A percentile compares a stretch with the other conserved stretches of the same genome.
phyloP scores from a whole-genome alignment of 768 basidiomycete genomes.

The Hypholoma sublateritium region DNA sequence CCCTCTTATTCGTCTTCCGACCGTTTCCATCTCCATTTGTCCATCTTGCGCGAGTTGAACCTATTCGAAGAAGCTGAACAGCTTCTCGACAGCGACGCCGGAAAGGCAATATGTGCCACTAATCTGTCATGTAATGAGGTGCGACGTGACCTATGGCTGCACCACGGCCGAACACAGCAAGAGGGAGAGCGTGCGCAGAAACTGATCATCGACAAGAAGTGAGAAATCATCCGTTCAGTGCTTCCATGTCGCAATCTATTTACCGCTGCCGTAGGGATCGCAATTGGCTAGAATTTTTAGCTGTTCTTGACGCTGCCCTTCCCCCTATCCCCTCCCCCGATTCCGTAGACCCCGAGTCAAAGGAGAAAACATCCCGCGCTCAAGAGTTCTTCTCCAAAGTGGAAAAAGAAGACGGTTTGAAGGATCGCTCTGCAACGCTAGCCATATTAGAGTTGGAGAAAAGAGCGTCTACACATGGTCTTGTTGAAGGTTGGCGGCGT shows the following conservation, averaged over 20 bases:
- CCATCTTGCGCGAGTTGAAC: slow-evolving; percentile 66
- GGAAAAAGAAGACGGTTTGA: slow-evolving; percentile 63
- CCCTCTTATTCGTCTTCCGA: slow-evolving; percentile 69
- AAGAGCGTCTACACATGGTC: slow-evolving; percentile 45
- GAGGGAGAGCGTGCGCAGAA: slow-evolving; percentile 63
- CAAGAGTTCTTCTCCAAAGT: slow-evolving; percentile 53
- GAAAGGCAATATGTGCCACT: slow-evolving; percentile 63
- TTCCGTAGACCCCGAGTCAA: slow-evolving; percentile 19
- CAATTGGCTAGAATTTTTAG: slow-evolving; percentile 84
- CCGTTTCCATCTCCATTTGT: slow-evolving; percentile 75
- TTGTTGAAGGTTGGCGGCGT: slow-evolving; percentile 43
- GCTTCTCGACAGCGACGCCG: slow-evolving; percentile 67
- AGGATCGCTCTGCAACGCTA: slow-evolving; percentile 73
- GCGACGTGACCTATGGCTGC: slow-evolving; percentile 67
- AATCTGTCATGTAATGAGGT: slow-evolving; percentile 76
- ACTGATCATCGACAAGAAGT: slow-evolving; percentile 63
- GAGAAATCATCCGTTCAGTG: slow-evolving; percentile 18
- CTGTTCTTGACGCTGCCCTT: slow-evolving; percentile 71
- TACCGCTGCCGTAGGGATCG: slow-evolving; percentile 52
- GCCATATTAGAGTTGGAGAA: slow-evolving; percentile 78
- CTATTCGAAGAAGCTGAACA: slow-evolving; percentile 70
- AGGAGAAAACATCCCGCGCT: slow-evolving; percentile 37
- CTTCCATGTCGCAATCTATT: neutral
- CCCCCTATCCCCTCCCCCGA: slow-evolving; percentile 29
- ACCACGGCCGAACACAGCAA: slow-evolving; percentile 53